Conservation (phyloP, 371 early-diverging fungal genomes). For the Paraphysoderma sedebokerense region DNA sequence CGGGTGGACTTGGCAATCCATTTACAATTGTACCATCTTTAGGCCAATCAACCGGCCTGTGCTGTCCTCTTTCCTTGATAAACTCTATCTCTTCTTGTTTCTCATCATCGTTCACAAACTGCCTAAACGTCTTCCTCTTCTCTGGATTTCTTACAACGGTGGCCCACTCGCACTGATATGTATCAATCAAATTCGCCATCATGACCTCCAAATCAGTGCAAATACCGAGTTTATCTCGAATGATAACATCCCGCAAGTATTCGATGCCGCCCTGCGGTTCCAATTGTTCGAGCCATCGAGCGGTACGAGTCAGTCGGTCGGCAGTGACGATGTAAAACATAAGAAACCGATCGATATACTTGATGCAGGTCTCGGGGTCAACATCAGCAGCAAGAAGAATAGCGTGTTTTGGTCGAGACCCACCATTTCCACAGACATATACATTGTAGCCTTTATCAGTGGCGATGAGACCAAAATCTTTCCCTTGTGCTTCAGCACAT, state of each 20-base stretch:
- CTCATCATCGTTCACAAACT: conserved; percentile 40
- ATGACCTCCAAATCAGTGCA: conserved; percentile 34
- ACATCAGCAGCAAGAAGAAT: conserved; percentile 34
- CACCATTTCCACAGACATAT: conserved; percentile 51
- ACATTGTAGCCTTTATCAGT: conserved; percentile 52
- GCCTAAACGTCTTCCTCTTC: conserved; percentile 28
- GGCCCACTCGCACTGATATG: conserved; percentile 46
- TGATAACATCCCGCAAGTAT: conserved; percentile 33
- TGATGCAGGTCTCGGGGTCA: conserved; percentile 26
- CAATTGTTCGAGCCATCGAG: conserved; percentile 48
- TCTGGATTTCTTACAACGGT: conserved; percentile 34
- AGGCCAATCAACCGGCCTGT: conserved; percentile 44
- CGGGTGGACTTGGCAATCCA: conserved; percentile 2
- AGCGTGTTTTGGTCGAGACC: conserved; percentile 44
- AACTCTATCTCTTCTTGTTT: conserved; percentile 28
- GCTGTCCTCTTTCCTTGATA: conserved; percentile 39
- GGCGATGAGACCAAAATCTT: conserved; percentile 41
- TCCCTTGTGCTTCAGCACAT: conserved; percentile 50
- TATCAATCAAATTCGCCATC: conserved; percentile 31
- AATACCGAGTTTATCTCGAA: conserved; percentile 43
- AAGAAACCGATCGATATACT: conserved; percentile 42
- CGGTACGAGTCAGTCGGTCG: conserved; percentile 41
- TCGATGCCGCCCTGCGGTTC: conserved; percentile 38
- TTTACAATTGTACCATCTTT: conserved; percentile 12
- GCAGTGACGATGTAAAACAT: conserved; percentile 54